phyloP scores from a whole-genome alignment of 2,329 filamentous ascomycete genomes.

The Chaetomium globosum region DNA sequence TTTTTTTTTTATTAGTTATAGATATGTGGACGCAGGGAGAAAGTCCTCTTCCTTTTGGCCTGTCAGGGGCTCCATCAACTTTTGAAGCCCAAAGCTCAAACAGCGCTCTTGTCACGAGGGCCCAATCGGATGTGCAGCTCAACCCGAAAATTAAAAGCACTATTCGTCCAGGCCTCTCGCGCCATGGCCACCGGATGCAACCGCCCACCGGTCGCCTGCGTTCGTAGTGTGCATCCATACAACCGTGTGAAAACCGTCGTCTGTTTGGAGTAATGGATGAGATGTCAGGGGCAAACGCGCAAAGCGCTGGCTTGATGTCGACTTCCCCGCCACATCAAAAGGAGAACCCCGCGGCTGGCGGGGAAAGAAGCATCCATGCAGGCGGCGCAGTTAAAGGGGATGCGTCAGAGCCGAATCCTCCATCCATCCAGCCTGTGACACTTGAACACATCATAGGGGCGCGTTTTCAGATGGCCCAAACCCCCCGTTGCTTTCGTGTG shows the following conservation, averaged over 20 bases:
- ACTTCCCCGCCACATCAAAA: not conserved
- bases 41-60: not conserved
- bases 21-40: not conserved
- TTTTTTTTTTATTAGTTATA: not conserved
- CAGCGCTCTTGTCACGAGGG: not conserved
- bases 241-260: not conserved
- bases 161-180: not conserved
- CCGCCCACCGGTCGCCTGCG: not conserved
- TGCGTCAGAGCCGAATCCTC: not conserved
- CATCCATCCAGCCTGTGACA: not conserved
- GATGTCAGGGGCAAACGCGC: not conserved
- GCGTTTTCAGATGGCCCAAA: no score
- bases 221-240: not conserved
- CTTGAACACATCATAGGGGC: not conserved
- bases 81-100: not conserved
- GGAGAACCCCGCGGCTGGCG: conserved; percentile 5
- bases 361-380: conserved; percentile 1
- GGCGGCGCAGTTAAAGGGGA: not conserved
- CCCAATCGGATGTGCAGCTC: conserved; percentile 6
- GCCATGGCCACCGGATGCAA: not conserved
- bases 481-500: not conserved
- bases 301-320: not conserved
- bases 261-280: not conserved
- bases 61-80: not conserved
- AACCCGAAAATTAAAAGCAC: conserved; percentile 4